These are phyloP conservation scores for Lobosporangium transversale DNA, from an alignment of 192 early-diverging fungal genomes.

Conservation along the genomic window DNA sequence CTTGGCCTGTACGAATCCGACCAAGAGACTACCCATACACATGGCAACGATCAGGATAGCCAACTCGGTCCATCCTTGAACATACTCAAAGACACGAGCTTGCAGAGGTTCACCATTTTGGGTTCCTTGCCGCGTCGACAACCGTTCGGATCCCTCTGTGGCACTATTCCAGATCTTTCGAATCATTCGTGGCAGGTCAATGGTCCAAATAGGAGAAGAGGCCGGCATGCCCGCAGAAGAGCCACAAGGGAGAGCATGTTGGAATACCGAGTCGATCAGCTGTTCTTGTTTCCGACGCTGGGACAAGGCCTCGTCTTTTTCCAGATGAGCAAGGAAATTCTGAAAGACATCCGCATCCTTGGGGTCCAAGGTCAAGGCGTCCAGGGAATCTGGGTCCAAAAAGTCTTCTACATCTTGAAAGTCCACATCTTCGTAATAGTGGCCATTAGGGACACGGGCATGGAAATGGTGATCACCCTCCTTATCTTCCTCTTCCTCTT, in stretches of 20 bases:
- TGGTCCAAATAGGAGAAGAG: no score
- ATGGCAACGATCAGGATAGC: constrained; percentile 32
- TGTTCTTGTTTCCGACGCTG: neutral
- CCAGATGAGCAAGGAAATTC: constrained; percentile 26
- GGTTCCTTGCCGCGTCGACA: neutral
- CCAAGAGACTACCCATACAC: constrained; percentile 23
- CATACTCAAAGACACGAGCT: constrained; percentile 19
- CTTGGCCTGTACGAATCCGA: constrained; percentile 29
- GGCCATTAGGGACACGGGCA: neutral
- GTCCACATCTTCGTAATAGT: neutral
- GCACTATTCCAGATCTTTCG: neutral
- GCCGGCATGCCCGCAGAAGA: neutral
- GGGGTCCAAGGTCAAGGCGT: constrained; percentile 50
- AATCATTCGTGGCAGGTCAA: neutral
- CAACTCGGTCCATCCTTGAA: constrained; percentile 20
- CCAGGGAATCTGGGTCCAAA: constrained; percentile 22
- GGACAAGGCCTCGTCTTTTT: neutral
- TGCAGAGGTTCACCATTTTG: neutral
- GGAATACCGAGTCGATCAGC: constrained; percentile 11
- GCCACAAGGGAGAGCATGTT: constrained; percentile 13
- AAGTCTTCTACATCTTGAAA: constrained; percentile 13
- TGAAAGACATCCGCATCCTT: constrained; percentile 52
- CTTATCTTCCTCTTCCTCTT: neutral
- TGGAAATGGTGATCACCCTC: neutral
- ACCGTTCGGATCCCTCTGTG: neutral